Percentiles rank a stretch among this genome's conserved stretches.
Conservation (phyloP, 257 asterid genomes). For the Solanum corneliomulleri region DNA sequence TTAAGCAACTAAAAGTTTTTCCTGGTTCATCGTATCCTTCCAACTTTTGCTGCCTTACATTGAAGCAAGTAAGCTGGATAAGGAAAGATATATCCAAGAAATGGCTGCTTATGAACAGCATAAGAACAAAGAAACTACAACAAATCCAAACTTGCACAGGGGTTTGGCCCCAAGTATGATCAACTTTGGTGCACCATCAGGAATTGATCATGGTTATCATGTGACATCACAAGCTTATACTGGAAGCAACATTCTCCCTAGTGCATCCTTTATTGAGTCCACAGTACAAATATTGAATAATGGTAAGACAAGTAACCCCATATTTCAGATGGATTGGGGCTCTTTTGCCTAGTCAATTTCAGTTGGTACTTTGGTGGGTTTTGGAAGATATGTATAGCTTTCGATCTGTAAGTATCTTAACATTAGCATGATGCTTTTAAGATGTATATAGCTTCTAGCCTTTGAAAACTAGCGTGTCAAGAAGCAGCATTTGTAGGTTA, state of each 20-base stretch:
- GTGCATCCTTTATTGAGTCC: conserved; percentile 21
- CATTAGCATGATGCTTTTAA: neutral
- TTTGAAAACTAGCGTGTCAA: neutral
- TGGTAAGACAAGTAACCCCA: conserved; percentile 26
- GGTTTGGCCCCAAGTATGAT: conserved; percentile 6
- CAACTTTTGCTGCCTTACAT: conserved; percentile 37
- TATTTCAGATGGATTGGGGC: conserved; percentile 33
- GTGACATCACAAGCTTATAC: conserved; percentile 20
- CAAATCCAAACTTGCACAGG: neutral
- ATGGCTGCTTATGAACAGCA: conserved; percentile 19
- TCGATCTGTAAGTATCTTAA: no score
- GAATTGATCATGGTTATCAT: conserved; percentile 20
- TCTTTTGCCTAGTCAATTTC: neutral
- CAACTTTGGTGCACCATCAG: conserved; percentile 17
- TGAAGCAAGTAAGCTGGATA: conserved; percentile 55
- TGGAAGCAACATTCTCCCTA: conserved; percentile 7
- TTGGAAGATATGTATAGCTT: neutral
- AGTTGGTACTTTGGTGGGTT: neutral
- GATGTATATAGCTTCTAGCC: neutral
- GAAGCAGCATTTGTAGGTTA: neutral
- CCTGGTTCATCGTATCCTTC: neutral
- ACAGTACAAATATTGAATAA: conserved; percentile 30
- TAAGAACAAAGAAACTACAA: neutral
- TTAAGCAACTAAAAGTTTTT: neutral
- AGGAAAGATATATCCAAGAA: conserved; percentile 41